Percentiles rank a stretch among this genome's conserved stretches.
phyloP scores from a whole-genome alignment of 805 yeast genomes.

The Barnettozyma pratensis region DNA sequence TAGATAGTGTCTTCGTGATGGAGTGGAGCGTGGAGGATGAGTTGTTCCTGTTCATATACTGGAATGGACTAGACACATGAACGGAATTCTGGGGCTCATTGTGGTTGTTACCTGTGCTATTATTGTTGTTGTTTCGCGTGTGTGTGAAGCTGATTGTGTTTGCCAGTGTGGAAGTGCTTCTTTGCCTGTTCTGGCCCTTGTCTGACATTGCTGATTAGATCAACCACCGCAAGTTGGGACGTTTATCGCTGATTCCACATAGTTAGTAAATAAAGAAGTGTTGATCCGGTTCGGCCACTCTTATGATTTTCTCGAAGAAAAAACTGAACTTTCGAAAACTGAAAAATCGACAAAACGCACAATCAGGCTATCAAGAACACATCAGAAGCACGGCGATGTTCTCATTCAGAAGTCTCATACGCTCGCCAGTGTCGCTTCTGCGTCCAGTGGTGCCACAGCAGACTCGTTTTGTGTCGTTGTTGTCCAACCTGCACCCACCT shows the following conservation, averaged over 20 bases:
- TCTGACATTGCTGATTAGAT: neutral
- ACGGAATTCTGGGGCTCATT: neutral
- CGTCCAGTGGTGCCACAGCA: constrained; percentile 1
- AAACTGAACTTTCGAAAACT: too few relatives aligned
- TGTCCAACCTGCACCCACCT: constrained; percentile 55
- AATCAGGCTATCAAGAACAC: neutral
- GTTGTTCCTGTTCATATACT: constrained; percentile 1
- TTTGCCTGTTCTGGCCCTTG: constrained; percentile 9
- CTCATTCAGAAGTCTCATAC: neutral
- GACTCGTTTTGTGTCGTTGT: constrained; percentile 37
- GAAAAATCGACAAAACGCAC: neutral
- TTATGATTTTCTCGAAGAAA: too few relatives aligned
- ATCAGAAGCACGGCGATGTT: neutral
- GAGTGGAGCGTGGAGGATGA: constrained; percentile 24
- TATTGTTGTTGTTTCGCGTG: constrained; percentile 6
- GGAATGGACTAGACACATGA: neutral
- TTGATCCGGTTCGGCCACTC: too few relatives aligned
- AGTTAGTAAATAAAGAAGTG: too few relatives aligned
- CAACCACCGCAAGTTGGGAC: too few relatives aligned
- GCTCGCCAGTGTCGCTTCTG: neutral
- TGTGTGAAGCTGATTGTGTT: constrained; percentile 25
- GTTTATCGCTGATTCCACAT: too few relatives aligned
- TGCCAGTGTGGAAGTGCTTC: constrained; percentile 24
- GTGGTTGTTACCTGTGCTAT: neutral
- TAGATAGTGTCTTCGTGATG: constrained; percentile 20